A percentile compares a stretch with the other conserved stretches of the same genome.
Conservation (phyloP, 2,329 filamentous ascomycete species). For the Ophiocordyceps sinensis region DNA sequence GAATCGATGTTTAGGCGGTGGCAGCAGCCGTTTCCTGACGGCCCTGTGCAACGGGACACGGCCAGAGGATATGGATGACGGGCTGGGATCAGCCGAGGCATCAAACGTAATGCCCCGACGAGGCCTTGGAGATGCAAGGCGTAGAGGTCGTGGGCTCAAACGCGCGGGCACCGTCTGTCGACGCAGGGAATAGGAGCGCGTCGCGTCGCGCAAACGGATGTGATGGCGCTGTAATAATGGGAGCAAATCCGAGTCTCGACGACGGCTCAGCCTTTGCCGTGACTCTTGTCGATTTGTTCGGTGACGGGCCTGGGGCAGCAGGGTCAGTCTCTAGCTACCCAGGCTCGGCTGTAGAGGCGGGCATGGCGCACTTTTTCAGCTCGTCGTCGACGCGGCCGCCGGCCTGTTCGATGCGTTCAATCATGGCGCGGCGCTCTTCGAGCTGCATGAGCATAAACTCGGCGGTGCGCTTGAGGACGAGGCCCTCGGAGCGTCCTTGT, state of each 20-base stretch:
- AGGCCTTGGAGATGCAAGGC: no score
- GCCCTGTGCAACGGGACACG: no score
- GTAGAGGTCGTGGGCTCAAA: no score
- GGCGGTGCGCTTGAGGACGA: slow-evolving; percentile 61
- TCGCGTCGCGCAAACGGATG: not conserved
- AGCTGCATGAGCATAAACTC: slow-evolving; percentile 50
- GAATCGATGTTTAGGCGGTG: no score
- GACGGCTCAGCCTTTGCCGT: not conserved
- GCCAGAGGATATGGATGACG: no score
- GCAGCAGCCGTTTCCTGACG: no score
- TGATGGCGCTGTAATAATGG: not conserved
- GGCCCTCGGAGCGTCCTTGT: slow-evolving; percentile 70
- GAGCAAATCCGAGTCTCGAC: not conserved
- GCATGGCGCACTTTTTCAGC: slow-evolving; percentile 23
- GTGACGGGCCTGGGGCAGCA: slow-evolving; percentile 1
- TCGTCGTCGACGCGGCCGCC: slow-evolving; percentile 41
- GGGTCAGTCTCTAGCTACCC: not conserved
- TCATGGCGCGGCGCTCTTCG: slow-evolving; percentile 39
- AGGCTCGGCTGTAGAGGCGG: not conserved
- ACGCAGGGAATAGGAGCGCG: not conserved
- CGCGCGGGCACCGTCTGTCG: no score
- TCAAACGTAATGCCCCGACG: no score
- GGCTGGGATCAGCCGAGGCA: no score
- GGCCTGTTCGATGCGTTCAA: slow-evolving; percentile 41
- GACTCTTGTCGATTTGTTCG: slow-evolving; percentile 3